Evolutionary conservation across 164 flowering plant genomes (phyloP), one percentile per base, ranked within the genome.

Genomic region (Saururus chinensis): DNA sequence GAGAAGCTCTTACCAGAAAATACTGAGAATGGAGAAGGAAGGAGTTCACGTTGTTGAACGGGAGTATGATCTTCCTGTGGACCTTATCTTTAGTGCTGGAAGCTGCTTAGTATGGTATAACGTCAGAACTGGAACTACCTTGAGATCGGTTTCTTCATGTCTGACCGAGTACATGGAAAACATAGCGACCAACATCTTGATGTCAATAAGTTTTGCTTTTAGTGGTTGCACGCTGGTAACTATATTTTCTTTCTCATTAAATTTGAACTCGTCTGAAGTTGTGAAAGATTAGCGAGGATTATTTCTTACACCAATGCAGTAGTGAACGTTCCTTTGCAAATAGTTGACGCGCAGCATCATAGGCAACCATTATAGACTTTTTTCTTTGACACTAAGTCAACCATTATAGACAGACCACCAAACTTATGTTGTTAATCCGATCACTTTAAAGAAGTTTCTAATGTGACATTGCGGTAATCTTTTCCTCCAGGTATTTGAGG

Each of bases 31-130:
- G 86, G 99, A 90, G 81, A 87, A 84, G 75, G 72, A 75, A 68
- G 93, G 91, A 54, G 71, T 72, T 25, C 99, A 91, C 71, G 88
- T 93, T 60, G 83, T 87, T 54, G 99, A 90, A 70, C 85, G 99
- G 5, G 99, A 93, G 74, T 74, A 81, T 21, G 59, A 70, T 71
- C 71, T 87, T 48, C 97, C 99, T 56, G 92, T 79, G 61, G 97
- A 93, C 79, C 64, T 91, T 23, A 83, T 88, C 54, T 61, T 91
- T 51, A 84, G 80, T 74, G 73, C 99, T 58, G 75, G 79, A 65
- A 71, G 73, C 71, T 88, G 96, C 82, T 60, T 95, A 42, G 78
- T 79, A 51, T 95, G 92, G 93, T 95, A 88, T 76, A 82, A 87
- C 73, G 71, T 78, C 71, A 75, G 69, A 68, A 88, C 81, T 71